A percentile compares a stretch with the other conserved stretches of the same genome.
phyloP scores from a whole-genome alignment of 352 stramenopile species.

The Globisporangium solare region DNA sequence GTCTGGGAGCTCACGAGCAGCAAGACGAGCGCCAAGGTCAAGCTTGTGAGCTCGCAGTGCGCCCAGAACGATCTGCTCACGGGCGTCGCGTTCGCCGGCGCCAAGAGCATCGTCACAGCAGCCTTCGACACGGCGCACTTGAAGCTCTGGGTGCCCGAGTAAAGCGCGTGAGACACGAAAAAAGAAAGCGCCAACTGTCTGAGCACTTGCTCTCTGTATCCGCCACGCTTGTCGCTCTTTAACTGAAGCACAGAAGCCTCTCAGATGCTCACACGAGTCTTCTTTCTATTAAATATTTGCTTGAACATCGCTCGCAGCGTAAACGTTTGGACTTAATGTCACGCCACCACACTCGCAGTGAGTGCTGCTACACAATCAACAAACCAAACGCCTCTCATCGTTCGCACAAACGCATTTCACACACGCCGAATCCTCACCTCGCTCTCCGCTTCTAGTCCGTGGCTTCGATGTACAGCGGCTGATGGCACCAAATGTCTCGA shows the following conservation, averaged over 20 bases:
- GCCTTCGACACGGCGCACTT: slow-evolving; percentile 66
- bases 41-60: slow-evolving; percentile 55
- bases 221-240: too few relatives aligned
- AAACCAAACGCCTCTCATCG: too few relatives aligned
- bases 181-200: too few relatives aligned
- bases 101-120: slow-evolving; percentile 47
- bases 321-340: neutral
- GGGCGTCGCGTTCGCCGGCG: slow-evolving; percentile 45
- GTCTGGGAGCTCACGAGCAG: slow-evolving; percentile 53
- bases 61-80: slow-evolving; percentile 61
- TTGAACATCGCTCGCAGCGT: neutral
- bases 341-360: neutral
- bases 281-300: slow-evolving; percentile 1
- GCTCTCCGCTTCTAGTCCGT: slow-evolving; percentile 6
- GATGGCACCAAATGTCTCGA: slow-evolving; percentile 39
- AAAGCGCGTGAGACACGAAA: slow-evolving; percentile 6
- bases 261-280: neutral
- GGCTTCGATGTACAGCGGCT: slow-evolving; percentile 38
- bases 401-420: too few relatives aligned
- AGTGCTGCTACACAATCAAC: neutral
- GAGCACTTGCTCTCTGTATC: neutral
- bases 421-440: too few relatives aligned
- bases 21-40: slow-evolving; percentile 22
- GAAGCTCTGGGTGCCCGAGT: slow-evolving; percentile 67
- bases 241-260: neutral